Evolutionary conservation across 1,284 basidiomycete genomes (phyloP), one percentile per base, ranked within the genome.

Genomic region (Garcileccinum viscosum): DNA sequence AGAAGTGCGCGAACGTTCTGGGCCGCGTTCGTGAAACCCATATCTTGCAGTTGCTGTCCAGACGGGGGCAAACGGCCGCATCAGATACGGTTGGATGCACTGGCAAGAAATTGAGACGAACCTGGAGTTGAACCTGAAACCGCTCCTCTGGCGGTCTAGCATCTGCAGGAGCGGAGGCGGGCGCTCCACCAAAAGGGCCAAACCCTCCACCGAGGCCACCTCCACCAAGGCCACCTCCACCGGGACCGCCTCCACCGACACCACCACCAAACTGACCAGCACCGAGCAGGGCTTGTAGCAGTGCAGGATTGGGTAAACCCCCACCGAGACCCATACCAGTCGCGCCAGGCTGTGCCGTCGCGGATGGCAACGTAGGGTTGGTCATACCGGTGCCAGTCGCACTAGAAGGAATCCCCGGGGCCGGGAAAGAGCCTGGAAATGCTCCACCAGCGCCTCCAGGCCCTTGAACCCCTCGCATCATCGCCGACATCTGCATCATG

Each of bases 1-100:
- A 95, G 86, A 65, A 97, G 83, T n/a, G n/a, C 95, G 24, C 95
- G 87, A n/a, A 97, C 86, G 78, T 97, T 97, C 86, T 96, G 95
- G 62, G 88, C 80, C 14, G 95, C 94, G 71, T 96, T 94, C 27
- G 84, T 87, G 80, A 95, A 95, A 1, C 94, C 94, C 93, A 95
- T 95, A 69, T 93, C 94, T 82, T 94, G 92, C 73, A 97, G 78
- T 88, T 96, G 95, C 91, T 94, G 22, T n/a, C 7, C 62, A n/a
- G n/a, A n/a, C n/a, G n/a, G n/a, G 22, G 14, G 32, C n/a, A 40
- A 62, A 15, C n/a, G n/a, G n/a, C n/a, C n/a, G 40, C 22, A n/a
- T 60, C n/a, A 58, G 30, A 60, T 33, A 60, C 15, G 24, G 15
- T 24, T 24, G 4, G 47, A 27, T 50, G 24, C 47, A 15, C 47